Conservation (phyloP, 1,284 basidiomycete species). For the Testicularia cyperi region DNA sequence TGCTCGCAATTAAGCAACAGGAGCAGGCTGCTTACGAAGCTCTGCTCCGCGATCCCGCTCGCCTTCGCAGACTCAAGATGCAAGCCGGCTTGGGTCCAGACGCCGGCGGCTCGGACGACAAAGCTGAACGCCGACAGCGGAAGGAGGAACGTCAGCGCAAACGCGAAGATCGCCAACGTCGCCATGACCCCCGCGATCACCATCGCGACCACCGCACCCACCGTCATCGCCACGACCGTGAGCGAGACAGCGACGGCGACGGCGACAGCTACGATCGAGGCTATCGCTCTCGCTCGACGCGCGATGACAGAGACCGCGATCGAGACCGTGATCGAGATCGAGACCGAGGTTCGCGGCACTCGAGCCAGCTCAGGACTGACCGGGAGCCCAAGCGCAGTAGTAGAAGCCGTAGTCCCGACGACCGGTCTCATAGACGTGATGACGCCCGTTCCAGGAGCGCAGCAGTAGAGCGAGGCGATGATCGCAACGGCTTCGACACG, state of each 20-base stretch:
- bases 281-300: constrained; percentile 42
- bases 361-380: too few species aligned
- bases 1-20: constrained; percentile 94
- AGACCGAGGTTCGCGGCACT: too few species aligned
- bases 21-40: constrained; percentile 90
- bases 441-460: too few species aligned
- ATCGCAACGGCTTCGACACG: too few species aligned
- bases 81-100: constrained; percentile 74
- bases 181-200: constrained; percentile 5
- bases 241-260: constrained; percentile 41
- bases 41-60: constrained; percentile 85
- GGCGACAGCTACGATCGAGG: constrained; percentile 11
- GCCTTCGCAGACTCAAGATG: constrained; percentile 65
- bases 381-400: too few species aligned
- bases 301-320: constrained; percentile 22
- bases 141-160: constrained; percentile 66
- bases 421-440: too few species aligned
- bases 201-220: constrained; percentile 5
- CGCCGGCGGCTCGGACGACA: constrained; percentile 60
- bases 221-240: constrained; percentile 34
- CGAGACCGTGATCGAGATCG: constrained; percentile 15
- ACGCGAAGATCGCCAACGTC: constrained; percentile 4
- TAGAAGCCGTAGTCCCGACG: too few species aligned
- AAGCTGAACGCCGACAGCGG: constrained; percentile 61
- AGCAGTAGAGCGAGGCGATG: too few species aligned